Evolutionary conservation across 441 rosid species (phyloP), one percentile per base, ranked within the genome.

Genomic region (Populus hybrid): DNA sequence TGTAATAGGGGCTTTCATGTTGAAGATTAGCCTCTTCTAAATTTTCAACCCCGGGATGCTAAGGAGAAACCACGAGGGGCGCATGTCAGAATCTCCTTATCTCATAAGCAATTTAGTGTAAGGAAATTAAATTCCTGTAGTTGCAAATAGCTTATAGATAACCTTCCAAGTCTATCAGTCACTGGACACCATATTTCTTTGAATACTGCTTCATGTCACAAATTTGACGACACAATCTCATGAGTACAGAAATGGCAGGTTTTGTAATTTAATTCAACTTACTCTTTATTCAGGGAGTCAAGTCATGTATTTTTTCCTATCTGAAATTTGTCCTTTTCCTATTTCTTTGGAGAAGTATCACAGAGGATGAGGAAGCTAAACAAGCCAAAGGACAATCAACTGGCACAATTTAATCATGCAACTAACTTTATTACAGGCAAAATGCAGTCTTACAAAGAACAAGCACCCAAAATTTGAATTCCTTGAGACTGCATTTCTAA

Each of bases 1-100:
- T 35, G n/a, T 34, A 11, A 74, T 64, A 5, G 9, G 68, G 80
- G 68, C 46, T 81, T 72, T 85, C 89, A 18, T 66, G 36, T 75
- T 80, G 86, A 67, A 80, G 78, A 74, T 75, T 86, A 69, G 74
- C 82, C 71, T 86, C 87, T 72, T 86, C 87, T 30, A 30, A 30
- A 30, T 46, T 46, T 46, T 73, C 79, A 70, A 53, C 74, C 79
- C 71, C 84, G 72, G 63, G 76, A 10, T 74, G 82, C 85, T 81
- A 82, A 14, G 24, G 32, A 23, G 73, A 53, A 70, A 34, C 42
- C 74, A 50, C n/a, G n/a, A 23, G 42, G 23, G 32, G 72, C 35
- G 2, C 3, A 0, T 21, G 61, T 83, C 67, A 79, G 73, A 10
- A 73, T 72, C 75, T 80, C 50, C 4, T 71, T 50, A 35, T 28